phyloP scores from a whole-genome alignment of 208 protist species.

The Wallacemonas sp. region DNA sequence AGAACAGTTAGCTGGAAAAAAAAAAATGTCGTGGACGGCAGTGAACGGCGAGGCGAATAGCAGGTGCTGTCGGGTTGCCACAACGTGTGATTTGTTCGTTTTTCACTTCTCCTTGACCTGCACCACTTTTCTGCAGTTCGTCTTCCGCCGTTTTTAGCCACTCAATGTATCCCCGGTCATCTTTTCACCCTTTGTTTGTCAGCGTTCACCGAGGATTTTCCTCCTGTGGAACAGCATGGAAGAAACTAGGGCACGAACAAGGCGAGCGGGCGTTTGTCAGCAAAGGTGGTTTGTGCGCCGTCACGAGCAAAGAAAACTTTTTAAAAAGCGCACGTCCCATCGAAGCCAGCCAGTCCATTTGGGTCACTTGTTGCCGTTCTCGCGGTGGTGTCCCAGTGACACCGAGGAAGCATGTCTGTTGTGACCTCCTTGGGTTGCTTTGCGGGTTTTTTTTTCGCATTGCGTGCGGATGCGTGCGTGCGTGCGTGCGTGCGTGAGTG shows the following conservation, averaged over 20 bases:
- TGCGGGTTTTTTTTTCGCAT: background rate
- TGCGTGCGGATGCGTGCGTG: background rate
- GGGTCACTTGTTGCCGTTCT: too few relatives aligned
- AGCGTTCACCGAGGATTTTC: background rate
- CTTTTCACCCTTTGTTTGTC: background rate
- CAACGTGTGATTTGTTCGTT: too few relatives aligned
- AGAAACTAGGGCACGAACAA: background rate
- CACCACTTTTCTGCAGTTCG: background rate
- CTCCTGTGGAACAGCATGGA: background rate
- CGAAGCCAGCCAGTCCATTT: too few relatives aligned
- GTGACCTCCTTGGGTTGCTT: background rate
- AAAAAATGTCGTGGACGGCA: background rate
- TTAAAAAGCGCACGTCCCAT: too few relatives aligned
- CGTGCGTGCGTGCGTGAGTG: too few relatives aligned
- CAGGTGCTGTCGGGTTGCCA: background rate
- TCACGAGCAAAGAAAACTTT: background rate
- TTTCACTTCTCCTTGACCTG: too few relatives aligned
- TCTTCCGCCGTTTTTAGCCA: background rate
- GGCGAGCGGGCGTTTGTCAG: too few relatives aligned
- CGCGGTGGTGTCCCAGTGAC: too few relatives aligned
- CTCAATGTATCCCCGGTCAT: too few relatives aligned
- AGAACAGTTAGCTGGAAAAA: background rate
- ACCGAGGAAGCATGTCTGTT: constrained; percentile 1
- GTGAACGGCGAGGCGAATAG: background rate
- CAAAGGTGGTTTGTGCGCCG: background rate